These are phyloP conservation scores for Geotrichum fermentans DNA, from an alignment of 1,139 yeast species.

Conservation along the genomic window DNA sequence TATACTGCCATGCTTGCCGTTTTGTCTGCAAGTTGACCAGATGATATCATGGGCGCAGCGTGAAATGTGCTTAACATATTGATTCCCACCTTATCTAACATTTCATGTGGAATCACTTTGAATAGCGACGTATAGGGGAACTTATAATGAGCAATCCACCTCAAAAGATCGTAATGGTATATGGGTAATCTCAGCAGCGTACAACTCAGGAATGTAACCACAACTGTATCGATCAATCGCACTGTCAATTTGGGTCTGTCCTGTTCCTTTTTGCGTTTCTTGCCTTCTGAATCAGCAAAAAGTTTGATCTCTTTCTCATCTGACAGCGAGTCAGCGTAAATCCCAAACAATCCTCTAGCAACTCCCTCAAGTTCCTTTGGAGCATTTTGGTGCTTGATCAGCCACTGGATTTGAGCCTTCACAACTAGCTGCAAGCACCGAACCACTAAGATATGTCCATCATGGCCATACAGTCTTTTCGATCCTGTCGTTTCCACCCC, in stretches of 20 bases:
- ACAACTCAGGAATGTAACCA: slow-evolving; percentile 32
- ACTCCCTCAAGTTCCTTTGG: slow-evolving; percentile 40
- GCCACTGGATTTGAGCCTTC: slow-evolving; percentile 45
- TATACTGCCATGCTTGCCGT: slow-evolving; percentile 17
- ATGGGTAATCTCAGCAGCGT: slow-evolving; percentile 30
- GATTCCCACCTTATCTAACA: slow-evolving; percentile 5
- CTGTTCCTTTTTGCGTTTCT: neutral
- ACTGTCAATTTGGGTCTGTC: neutral
- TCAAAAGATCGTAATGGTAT: slow-evolving; percentile 31
- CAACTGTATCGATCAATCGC: slow-evolving; percentile 22
- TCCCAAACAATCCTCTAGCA: slow-evolving; percentile 52
- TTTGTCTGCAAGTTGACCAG: slow-evolving; percentile 14
- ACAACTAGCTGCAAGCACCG: slow-evolving; percentile 55
- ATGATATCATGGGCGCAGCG: neutral
- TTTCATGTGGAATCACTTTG: slow-evolving; percentile 25
- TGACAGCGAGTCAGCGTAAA: slow-evolving; percentile 31
- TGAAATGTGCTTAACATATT: neutral
- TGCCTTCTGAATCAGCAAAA: neutral
- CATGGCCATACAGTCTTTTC: slow-evolving; percentile 47
- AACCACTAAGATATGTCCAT: slow-evolving; percentile 46
- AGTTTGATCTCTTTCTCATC: neutral
- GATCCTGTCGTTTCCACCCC: neutral
- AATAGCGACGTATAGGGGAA: slow-evolving; percentile 31
- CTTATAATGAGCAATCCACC: slow-evolving; percentile 32
- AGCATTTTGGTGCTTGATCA: slow-evolving; percentile 37